A percentile compares a stretch with the other conserved stretches of the same genome.
Conservation (phyloP, 208 protist genomes). For the Wallacemonas collosoma region DNA sequence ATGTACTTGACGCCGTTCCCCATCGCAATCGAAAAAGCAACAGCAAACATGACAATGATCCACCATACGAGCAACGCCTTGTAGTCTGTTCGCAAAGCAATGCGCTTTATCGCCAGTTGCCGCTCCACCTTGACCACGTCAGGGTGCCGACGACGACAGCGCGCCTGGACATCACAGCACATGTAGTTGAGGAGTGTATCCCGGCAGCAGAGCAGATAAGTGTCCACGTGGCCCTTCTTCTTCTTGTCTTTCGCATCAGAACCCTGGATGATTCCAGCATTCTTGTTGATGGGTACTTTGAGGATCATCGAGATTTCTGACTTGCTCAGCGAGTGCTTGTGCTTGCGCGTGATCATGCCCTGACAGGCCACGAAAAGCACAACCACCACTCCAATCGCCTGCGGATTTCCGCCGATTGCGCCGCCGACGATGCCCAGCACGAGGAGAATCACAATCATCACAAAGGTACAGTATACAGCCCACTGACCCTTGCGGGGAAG, state of each 20-base stretch:
- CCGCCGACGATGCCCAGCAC: conserved; percentile 53
- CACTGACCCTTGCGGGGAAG: conserved; percentile 71
- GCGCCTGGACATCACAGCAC: conserved; percentile 67
- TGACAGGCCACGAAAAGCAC: conserved; percentile 71
- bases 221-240: conserved; percentile 40
- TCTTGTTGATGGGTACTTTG: conserved; percentile 31
- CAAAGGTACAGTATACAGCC: conserved; percentile 55
- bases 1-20: conserved; percentile 66
- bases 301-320: conserved; percentile 52
- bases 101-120: conserved; percentile 43
- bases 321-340: conserved; percentile 58
- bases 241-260: background rate
- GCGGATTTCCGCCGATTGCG: conserved; percentile 37
- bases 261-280: conserved; percentile 23
- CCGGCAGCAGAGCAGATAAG: conserved; percentile 83
- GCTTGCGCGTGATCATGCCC: conserved; percentile 79
- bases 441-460: conserved; percentile 56
- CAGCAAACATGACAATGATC: conserved; percentile 73
- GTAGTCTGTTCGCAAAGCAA: conserved; percentile 80
- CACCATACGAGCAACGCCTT: conserved; percentile 83
- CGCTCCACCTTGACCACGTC: conserved; percentile 65
- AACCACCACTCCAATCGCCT: conserved; percentile 37
- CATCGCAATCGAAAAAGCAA: conserved; percentile 71
- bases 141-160: conserved; percentile 81
- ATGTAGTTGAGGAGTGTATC: conserved; percentile 68